These are phyloP conservation scores for Colletotrichum simmondsii DNA, from an alignment of 2,329 filamentous ascomycete genomes.

Conservation along the genomic window DNA sequence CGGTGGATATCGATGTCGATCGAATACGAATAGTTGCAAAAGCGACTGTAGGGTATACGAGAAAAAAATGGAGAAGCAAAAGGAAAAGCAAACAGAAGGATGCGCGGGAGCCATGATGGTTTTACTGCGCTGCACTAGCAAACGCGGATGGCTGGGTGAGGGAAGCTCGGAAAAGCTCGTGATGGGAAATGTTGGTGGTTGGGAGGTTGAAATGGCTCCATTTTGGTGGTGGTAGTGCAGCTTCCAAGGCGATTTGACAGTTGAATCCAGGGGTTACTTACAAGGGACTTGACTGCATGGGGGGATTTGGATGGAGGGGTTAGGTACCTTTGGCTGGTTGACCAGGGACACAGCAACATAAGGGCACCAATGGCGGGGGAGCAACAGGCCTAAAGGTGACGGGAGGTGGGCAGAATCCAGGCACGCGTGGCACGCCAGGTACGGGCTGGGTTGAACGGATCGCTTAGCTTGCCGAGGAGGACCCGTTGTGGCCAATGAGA, in stretches of 20 bases:
- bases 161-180: slow-evolving; percentile 8
- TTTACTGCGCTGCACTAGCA: slow-evolving; percentile 32
- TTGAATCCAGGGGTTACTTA: slow-evolving; percentile 6
- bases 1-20: slow-evolving; percentile 12
- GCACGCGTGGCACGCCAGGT: background rate
- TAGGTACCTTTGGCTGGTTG: background rate
- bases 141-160: slow-evolving; percentile 34
- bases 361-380: background rate
- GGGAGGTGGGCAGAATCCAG: background rate
- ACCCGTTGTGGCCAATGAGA: background rate
- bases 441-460: background rate
- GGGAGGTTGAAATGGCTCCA: slow-evolving; percentile 20
- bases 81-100: slow-evolving; percentile 17
- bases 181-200: slow-evolving; percentile 36
- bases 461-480: background rate
- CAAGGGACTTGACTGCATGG: too few species aligned
- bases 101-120: slow-evolving; percentile 31
- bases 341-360: background rate
- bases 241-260: slow-evolving; percentile 10
- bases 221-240: background rate
- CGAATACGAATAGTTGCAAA: slow-evolving; percentile 7
- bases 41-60: background rate
- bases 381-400: background rate
- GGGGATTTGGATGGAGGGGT: background rate
- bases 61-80: slow-evolving; percentile 26